These are phyloP conservation scores for Nematodospora anomalae DNA, from an alignment of 1,139 yeast genomes.

Conservation along the genomic window DNA sequence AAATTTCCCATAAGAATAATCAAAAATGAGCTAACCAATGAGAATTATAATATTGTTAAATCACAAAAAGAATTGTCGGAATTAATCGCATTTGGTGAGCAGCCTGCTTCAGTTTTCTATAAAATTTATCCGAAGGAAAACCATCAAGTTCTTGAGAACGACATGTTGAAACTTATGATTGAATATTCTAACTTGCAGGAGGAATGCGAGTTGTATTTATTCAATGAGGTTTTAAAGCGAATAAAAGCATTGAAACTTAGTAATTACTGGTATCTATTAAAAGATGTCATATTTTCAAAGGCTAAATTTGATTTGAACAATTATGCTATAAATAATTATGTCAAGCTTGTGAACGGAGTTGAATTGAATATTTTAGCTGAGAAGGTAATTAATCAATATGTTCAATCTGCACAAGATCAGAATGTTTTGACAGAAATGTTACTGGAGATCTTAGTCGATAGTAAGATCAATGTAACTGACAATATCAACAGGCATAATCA, in stretches of 20 bases:
- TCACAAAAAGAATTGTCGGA: slow-evolving; percentile 21
- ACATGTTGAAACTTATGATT: slow-evolving; percentile 43
- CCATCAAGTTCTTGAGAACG: slow-evolving; percentile 26
- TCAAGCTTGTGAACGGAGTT: slow-evolving; percentile 22
- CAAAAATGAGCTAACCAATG: slow-evolving; percentile 41
- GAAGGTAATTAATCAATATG: slow-evolving; percentile 17
- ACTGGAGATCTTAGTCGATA: slow-evolving; percentile 10
- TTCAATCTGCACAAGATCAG: slow-evolving; percentile 16
- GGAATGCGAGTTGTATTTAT: slow-evolving; percentile 33
- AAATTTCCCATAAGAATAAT: slow-evolving; percentile 56
- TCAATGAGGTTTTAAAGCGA: slow-evolving; percentile 5
- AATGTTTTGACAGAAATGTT: slow-evolving; percentile 18
- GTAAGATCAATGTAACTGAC: background rate
- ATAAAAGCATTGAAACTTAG: slow-evolving; percentile 15
- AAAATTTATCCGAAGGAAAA: slow-evolving; percentile 35
- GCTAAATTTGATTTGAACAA: slow-evolving; percentile 37
- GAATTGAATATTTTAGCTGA: slow-evolving; percentile 20
- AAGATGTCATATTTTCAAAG: slow-evolving; percentile 22
- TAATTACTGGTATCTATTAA: slow-evolving; percentile 29
- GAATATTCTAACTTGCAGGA: slow-evolving; percentile 44
- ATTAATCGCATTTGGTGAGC: slow-evolving; percentile 65
- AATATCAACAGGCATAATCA: slow-evolving; percentile 11
- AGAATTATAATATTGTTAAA: slow-evolving; percentile 38
- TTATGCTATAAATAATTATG: slow-evolving; percentile 33
- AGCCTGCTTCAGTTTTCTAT: slow-evolving; percentile 64